Base-by-base conservation (phyloP, 306 rosid species). In the Elaeagnus macrophylla region DNA sequence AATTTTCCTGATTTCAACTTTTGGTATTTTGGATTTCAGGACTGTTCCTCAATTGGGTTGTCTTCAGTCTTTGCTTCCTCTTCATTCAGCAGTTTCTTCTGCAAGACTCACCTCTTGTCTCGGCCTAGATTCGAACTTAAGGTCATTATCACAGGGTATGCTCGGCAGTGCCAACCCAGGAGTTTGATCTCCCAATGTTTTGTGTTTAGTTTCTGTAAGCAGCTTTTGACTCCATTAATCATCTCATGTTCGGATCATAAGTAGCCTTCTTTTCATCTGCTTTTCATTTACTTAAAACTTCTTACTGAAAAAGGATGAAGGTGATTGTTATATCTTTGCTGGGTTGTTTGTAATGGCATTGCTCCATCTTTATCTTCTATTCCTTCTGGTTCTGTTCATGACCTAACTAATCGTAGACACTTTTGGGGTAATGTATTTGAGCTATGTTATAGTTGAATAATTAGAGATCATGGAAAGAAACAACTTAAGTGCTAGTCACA, bases 131-230 rank as follows among this genome's bases (percentile, higher is more conserved):
- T 71, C 96, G 11, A 70, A 80, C 65, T 80, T 96, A 38, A 81
- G 81, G 78, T 81, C 97, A 64, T 65, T 86, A 84, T 76, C 81
- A 80, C 96, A 82, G 97, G 97, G 97, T 86, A 86, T 82, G 97
- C 79, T 82, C 59, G 81, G 89, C 95, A 81, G 93, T 91, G 96
- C 96, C 69, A 82, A 87, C 72, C 96, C 95, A 62, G 96, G 99
- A 80, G 99, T 86, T 80, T 91, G 96, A 91, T 67, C 83, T 77
- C 74, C 74, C 63, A 53, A 80, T 46, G 32, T 73, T 76, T 83
- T 72, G 55, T 59, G 56, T 74, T 78, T 73, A 20, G 42, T 75
- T 78, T 81, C 82, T 37, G 94, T 86, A 83, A 83, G 94, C 85
- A 73, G 66, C 76, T 69, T 72, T 46, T 37, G 75, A 67, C 75